phyloP scores from a whole-genome alignment of 2,329 filamentous ascomycete genomes.

The Colletotrichum costaricense region DNA sequence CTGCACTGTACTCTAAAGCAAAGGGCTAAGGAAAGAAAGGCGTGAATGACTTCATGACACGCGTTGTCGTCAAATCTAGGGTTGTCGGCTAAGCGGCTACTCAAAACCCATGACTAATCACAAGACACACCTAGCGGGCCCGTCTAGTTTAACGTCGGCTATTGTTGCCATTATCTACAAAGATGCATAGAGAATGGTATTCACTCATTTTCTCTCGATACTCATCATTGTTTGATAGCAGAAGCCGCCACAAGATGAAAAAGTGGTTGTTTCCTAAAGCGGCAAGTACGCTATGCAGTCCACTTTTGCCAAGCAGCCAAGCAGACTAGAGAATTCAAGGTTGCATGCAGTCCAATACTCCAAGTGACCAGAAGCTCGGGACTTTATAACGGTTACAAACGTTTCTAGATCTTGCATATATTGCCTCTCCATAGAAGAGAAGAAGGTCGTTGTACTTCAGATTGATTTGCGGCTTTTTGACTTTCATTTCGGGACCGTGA shows the following conservation, averaged over 20 bases:
- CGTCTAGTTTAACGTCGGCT: neutral
- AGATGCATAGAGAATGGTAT: neutral
- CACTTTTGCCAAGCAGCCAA: neutral
- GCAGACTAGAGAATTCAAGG: neutral
- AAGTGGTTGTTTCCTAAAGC: neutral
- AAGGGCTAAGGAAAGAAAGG: neutral
- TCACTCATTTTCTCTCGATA: neutral
- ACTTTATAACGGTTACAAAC: too few relatives aligned
- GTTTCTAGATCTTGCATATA: too few relatives aligned
- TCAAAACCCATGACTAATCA: conserved; percentile 6
- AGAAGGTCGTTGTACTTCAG: too few relatives aligned
- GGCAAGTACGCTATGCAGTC: neutral
- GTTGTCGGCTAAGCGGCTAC: conserved; percentile 5
- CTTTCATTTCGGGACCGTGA: too few relatives aligned
- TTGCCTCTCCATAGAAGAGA: too few relatives aligned
- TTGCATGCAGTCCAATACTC: neutral
- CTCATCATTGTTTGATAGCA: neutral
- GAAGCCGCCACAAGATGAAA: neutral
- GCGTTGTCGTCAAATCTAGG: neutral
- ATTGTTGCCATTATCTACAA: neutral
- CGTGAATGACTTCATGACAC: neutral
- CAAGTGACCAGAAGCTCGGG: too few relatives aligned
- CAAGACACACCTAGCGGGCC: neutral
- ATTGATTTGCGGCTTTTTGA: too few relatives aligned
- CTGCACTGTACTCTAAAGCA: too few relatives aligned